phyloP scores from a whole-genome alignment of 228 moss, liverwort and hornwort species.

The Sphagnum magellanicum region DNA sequence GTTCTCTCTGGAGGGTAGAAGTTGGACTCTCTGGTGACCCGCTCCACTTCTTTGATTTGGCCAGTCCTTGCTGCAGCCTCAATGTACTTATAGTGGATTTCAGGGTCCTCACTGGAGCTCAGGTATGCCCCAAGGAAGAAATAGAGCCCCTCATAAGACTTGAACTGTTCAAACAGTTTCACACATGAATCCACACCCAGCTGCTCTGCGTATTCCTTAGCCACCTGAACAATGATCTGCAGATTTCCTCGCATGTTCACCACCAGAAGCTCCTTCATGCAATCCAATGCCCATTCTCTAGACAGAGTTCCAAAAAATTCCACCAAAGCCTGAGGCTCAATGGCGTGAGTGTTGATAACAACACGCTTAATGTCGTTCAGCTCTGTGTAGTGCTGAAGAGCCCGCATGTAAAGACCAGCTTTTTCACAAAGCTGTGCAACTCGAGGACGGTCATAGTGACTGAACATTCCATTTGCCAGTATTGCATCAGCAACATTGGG shows the following conservation, averaged over 20 bases:
- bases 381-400: constrained; percentile 88
- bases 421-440: constrained; percentile 98
- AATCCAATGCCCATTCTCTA: constrained; percentile 92
- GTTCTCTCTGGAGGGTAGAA: constrained; percentile 52
- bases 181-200: constrained; percentile 84
- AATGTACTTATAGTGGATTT: constrained; percentile 97
- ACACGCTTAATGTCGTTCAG: constrained; percentile 91
- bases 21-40: constrained; percentile 46
- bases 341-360: constrained; percentile 85
- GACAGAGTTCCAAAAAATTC: constrained; percentile 95
- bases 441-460: constrained; percentile 86
- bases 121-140: constrained; percentile 69
- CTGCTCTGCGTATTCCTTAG: constrained; percentile 57
- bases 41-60: constrained; percentile 95
- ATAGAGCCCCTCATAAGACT: constrained; percentile 87
- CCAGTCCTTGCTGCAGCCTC: constrained; percentile 96
- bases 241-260: constrained; percentile 77
- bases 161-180: constrained; percentile 82
- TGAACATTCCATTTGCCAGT: constrained; percentile 90
- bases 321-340: constrained; percentile 86
- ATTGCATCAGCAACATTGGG: constrained; percentile 96
- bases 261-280: constrained; percentile 91
- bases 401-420: constrained; percentile 93
- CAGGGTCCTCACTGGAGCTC: constrained; percentile 98
- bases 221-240: constrained; percentile 82